Conservation (phyloP, 139 green algal genomes). For the Prasinococcaceae sp. region DNA sequence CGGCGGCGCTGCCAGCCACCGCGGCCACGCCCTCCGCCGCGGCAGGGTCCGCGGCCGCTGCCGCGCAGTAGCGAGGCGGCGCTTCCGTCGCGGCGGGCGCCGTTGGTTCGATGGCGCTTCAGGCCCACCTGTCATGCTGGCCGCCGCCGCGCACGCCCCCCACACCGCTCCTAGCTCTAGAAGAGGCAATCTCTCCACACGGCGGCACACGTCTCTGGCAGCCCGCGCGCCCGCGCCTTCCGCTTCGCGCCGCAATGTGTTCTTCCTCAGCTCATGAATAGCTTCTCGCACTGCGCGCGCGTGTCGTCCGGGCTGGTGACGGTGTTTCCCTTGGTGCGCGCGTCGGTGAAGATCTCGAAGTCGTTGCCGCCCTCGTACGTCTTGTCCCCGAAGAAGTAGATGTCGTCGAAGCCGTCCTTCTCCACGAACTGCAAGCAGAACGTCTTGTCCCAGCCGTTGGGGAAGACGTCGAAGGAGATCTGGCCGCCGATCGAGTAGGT, state of each 20-base stretch:
- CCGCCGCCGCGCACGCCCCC: too few species aligned
- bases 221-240: too few species aligned
- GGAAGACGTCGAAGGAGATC: conserved; percentile 89
- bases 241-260: background rate
- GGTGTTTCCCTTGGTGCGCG: conserved; percentile 79
- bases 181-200: too few species aligned
- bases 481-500: conserved; percentile 94
- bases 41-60: too few species aligned
- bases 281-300: conserved; percentile 10
- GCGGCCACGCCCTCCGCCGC: too few species aligned
- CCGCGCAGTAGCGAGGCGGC: too few species aligned
- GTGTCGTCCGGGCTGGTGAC: conserved; percentile 31
- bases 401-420: conserved; percentile 70
- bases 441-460: conserved; percentile 96
- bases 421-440: conserved; percentile 93
- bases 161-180: too few species aligned
- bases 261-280: conserved; percentile 12
- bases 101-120: background rate
- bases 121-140: background rate
- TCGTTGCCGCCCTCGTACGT: conserved; percentile 97
- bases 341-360: conserved; percentile 83
- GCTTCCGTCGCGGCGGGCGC: too few species aligned
- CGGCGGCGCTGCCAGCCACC: too few species aligned
- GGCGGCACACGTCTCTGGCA: too few species aligned
- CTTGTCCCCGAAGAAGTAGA: conserved; percentile 99